Evolutionary conservation across 768 basidiomycete species (phyloP).

Genomic region (Mycena latifolia): DNA sequence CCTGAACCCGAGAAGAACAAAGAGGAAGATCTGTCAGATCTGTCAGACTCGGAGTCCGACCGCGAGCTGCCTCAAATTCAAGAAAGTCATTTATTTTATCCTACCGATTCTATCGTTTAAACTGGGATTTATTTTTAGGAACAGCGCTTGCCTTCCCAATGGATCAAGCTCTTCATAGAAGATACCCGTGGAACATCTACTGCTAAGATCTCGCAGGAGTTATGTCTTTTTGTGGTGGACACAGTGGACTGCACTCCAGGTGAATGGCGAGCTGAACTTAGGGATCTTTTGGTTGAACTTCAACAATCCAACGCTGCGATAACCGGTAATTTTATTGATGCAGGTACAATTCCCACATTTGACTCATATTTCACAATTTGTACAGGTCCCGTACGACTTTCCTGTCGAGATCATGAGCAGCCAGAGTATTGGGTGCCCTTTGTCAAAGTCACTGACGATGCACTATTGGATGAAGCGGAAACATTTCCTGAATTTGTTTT

Average conservation of each 20-base stretch:
- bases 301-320: constrained; percentile 7
- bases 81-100: no score
- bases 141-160: neutral
- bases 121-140: no score
- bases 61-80: no score
- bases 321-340: neutral
- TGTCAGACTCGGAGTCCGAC: no score
- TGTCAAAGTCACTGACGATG: constrained; percentile 17
- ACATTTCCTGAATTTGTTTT: neutral
- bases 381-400: neutral
- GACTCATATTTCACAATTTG: no score
- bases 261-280: constrained; percentile 4
- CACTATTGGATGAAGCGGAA: neutral
- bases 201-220: neutral
- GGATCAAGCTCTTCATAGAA: constrained; percentile 6
- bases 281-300: neutral
- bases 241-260: neutral
- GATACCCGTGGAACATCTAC: neutral
- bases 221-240: neutral
- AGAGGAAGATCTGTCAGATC: no score
- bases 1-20: no score
- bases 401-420: neutral
- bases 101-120: no score
- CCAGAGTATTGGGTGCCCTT: constrained; percentile 1
- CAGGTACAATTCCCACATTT: neutral